Evolutionary conservation across 805 yeast species (phyloP).

Genomic region (Vanderwaltozyma verrucispora): DNA sequence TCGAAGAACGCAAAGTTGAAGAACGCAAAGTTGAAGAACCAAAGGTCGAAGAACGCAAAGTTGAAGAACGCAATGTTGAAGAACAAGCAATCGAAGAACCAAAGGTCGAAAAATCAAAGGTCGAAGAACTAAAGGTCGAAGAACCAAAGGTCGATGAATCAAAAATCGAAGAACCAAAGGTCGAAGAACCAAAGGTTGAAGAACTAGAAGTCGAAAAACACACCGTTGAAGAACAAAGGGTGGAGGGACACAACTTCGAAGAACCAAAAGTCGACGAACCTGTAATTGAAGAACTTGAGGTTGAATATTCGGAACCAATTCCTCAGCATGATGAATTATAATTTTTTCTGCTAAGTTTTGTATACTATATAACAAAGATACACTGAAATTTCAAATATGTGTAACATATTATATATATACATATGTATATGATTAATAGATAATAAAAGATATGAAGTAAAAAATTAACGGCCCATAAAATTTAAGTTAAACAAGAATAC

Average conservation of each 20-base stretch:
- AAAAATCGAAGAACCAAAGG: background rate
- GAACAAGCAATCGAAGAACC: background rate
- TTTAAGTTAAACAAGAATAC: too few relatives aligned
- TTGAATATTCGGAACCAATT: too few relatives aligned
- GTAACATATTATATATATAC: too few relatives aligned
- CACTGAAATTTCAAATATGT: too few relatives aligned
- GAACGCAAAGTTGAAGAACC: slow-evolving; percentile 1
- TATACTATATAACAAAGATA: too few relatives aligned
- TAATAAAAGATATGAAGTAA: too few relatives aligned
- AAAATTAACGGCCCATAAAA: too few relatives aligned
- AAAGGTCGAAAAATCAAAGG: background rate
- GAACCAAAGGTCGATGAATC: background rate
- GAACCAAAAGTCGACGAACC: background rate
- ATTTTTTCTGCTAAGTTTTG: too few relatives aligned
- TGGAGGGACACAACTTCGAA: background rate
- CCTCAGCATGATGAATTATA: slow-evolving; percentile 1
- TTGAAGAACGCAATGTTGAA: background rate
- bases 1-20: background rate
- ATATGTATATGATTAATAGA: too few relatives aligned
- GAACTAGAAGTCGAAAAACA: background rate
- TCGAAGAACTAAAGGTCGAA: background rate
- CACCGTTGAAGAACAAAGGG: background rate
- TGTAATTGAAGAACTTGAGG: background rate
- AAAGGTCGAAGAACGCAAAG: background rate
- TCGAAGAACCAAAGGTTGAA: background rate